Percentiles rank a stretch among this genome's conserved stretches.
phyloP scores from a whole-genome alignment of 2,329 filamentous ascomycete species.

The Fusarium sp. region DNA sequence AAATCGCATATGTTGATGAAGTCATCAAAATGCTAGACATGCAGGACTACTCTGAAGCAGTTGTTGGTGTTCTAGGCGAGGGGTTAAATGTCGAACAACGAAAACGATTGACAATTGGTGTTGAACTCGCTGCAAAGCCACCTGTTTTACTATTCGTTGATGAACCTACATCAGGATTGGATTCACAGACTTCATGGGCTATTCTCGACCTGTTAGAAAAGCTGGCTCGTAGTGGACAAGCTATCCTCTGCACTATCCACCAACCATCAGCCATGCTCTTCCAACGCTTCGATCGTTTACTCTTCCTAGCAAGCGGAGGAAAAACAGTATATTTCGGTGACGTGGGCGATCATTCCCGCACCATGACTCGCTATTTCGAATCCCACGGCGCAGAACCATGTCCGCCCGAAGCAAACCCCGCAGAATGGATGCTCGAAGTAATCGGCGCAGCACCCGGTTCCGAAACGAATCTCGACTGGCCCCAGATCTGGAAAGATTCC shows the following conservation, averaged over 20 bases:
- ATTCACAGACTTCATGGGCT: constrained; percentile 69
- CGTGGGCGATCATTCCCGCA: constrained; percentile 66
- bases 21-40: constrained; percentile 74
- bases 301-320: constrained; percentile 71
- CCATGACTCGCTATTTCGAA: constrained; percentile 70
- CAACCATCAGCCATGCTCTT: constrained; percentile 63
- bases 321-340: constrained; percentile 75
- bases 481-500: constrained; percentile 52
- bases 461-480: constrained; percentile 56
- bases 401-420: constrained; percentile 68
- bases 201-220: constrained; percentile 69
- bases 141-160: constrained; percentile 69
- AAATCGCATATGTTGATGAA: constrained; percentile 84
- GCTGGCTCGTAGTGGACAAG: constrained; percentile 63
- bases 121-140: constrained; percentile 65
- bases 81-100: constrained; percentile 70
- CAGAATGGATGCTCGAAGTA: constrained; percentile 73
- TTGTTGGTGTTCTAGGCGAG: constrained; percentile 69
- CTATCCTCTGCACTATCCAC: constrained; percentile 64
- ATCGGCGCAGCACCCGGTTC: constrained; percentile 60
- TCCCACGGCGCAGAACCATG: constrained; percentile 68
- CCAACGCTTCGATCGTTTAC: constrained; percentile 65
- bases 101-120: constrained; percentile 68
- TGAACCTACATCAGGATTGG: constrained; percentile 68
- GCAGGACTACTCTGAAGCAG: constrained; percentile 70